phyloP scores from a whole-genome alignment of 2,329 filamentous ascomycete genomes.

The Diplodia corticola region DNA sequence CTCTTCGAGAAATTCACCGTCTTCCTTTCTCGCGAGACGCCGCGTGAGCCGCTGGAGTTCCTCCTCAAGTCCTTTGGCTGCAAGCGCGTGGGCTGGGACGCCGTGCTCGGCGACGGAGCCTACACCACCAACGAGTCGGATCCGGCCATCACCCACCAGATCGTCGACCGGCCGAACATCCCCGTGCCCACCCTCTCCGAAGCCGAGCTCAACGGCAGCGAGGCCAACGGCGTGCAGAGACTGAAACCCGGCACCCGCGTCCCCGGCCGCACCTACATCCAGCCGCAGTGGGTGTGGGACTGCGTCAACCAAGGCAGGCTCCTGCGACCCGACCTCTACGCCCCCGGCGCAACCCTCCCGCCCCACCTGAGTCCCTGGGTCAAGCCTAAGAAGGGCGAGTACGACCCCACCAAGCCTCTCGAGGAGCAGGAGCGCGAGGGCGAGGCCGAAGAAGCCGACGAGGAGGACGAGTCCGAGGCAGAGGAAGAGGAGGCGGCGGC shows the following conservation, averaged over 20 bases:
- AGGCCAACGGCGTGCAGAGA: slow-evolving; percentile 16
- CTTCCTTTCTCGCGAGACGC: slow-evolving; percentile 91
- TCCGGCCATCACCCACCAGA: slow-evolving; percentile 88
- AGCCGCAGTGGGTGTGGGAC: slow-evolving; percentile 99
- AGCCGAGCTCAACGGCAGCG: slow-evolving; percentile 48
- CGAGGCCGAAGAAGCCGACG: slow-evolving; percentile 73
- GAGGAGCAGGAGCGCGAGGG: slow-evolving; percentile 86
- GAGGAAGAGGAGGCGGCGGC: slow-evolving; percentile 42
- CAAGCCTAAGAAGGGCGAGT: slow-evolving; percentile 79
- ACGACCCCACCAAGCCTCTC: slow-evolving; percentile 84
- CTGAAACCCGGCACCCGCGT: slow-evolving; percentile 61
- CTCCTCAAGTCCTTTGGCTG: slow-evolving; percentile 92
- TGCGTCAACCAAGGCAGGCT: slow-evolving; percentile 90
- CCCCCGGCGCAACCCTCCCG: slow-evolving; percentile 83
- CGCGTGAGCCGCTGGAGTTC: slow-evolving; percentile 87
- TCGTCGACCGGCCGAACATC: slow-evolving; percentile 84
- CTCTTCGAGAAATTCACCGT: slow-evolving; percentile 88
- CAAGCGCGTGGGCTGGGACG: slow-evolving; percentile 94
- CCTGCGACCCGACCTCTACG: slow-evolving; percentile 82
- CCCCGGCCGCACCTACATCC: slow-evolving; percentile 88
- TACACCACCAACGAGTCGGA: slow-evolving; percentile 90
- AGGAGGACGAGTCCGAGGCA: slow-evolving; percentile 49
- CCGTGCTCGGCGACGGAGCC: slow-evolving; percentile 83
- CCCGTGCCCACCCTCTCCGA: slow-evolving; percentile 41
- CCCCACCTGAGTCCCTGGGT: slow-evolving; percentile 97